These are phyloP conservation scores for Suillus cothurnatus DNA, from an alignment of 768 basidiomycete genomes.

Conservation along the genomic window DNA sequence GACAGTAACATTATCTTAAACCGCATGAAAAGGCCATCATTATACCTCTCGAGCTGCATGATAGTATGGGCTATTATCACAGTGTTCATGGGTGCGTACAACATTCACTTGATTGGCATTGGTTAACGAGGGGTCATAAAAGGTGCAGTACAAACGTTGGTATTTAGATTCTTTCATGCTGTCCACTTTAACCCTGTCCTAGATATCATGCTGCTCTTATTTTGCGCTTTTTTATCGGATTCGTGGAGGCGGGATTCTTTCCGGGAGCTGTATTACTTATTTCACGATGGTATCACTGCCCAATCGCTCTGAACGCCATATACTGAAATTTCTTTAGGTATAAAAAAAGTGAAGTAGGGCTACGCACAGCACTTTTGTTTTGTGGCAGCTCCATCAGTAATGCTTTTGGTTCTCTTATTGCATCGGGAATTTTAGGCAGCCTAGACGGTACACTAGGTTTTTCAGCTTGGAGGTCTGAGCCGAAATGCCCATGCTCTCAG, in stretches of 20 bases:
- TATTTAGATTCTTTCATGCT: constrained; percentile 16
- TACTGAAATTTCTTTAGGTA: constrained; percentile 36
- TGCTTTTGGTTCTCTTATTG: constrained; percentile 77
- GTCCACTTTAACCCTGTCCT: not conserved
- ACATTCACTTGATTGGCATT: constrained; percentile 6
- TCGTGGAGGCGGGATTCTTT: constrained; percentile 66
- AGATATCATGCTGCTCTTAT: no score
- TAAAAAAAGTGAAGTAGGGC: constrained; percentile 65
- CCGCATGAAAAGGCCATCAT: constrained; percentile 62
- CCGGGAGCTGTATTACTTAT: constrained; percentile 68
- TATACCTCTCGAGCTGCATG: constrained; percentile 67
- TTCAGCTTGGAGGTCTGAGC: constrained; percentile 67
- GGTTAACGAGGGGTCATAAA: not conserved
- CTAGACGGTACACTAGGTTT: constrained; percentile 70
- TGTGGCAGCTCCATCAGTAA: constrained; percentile 77
- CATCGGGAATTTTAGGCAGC: constrained; percentile 68
- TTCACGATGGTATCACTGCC: constrained; percentile 52
- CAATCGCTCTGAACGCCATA: not conserved
- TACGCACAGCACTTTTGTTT: constrained; percentile 63
- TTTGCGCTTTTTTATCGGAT: no score
- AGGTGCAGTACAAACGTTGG: constrained; percentile 38
- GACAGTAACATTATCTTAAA: constrained; percentile 68
- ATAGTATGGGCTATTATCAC: constrained; percentile 68
- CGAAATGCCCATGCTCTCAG: not conserved
- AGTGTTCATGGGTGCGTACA: constrained; percentile 51